Evolutionary conservation across 2,329 filamentous ascomycete genomes (phyloP).

Genomic region (Fusarium oxysporum): DNA sequence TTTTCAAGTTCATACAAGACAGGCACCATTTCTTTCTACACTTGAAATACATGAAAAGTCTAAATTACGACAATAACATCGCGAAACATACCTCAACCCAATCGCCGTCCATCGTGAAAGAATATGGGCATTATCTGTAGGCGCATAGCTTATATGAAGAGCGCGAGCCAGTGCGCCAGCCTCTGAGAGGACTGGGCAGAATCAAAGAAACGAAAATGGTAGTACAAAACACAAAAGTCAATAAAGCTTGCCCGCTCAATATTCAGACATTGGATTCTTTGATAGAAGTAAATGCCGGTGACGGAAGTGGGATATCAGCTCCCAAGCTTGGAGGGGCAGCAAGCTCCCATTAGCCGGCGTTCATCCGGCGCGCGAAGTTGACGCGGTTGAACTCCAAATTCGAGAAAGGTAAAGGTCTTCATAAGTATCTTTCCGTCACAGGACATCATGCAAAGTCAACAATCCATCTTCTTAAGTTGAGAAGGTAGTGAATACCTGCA

Average conservation of each 20-base stretch:
- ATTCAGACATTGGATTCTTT: constrained; percentile 14
- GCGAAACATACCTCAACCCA: constrained; percentile 71
- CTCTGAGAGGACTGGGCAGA: constrained; percentile 18
- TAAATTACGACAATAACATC: neutral
- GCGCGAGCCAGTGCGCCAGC: constrained; percentile 18
- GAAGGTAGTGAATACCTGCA: neutral
- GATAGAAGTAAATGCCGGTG: constrained; percentile 17
- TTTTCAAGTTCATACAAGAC: neutral
- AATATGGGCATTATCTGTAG: constrained; percentile 51
- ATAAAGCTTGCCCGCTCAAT: neutral
- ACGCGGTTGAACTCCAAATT: neutral
- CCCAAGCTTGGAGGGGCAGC: constrained; percentile 43
- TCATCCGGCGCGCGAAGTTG: constrained; percentile 36
- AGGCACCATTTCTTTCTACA: neutral
- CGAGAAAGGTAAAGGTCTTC: neutral
- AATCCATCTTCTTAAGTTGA: neutral
- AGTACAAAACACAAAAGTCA: neutral
- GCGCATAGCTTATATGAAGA: constrained; percentile 48
- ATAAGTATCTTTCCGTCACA: neutral
- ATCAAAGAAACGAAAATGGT: neutral
- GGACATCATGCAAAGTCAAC: neutral
- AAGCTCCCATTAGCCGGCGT: constrained; percentile 40
- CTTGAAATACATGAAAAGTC: neutral
- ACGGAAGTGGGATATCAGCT: constrained; percentile 34
- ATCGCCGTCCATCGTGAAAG: constrained; percentile 71